Evolutionary conservation across 306 rosid genomes (phyloP), one percentile per base, ranked within the genome.

Genomic region (Myrica gale): DNA sequence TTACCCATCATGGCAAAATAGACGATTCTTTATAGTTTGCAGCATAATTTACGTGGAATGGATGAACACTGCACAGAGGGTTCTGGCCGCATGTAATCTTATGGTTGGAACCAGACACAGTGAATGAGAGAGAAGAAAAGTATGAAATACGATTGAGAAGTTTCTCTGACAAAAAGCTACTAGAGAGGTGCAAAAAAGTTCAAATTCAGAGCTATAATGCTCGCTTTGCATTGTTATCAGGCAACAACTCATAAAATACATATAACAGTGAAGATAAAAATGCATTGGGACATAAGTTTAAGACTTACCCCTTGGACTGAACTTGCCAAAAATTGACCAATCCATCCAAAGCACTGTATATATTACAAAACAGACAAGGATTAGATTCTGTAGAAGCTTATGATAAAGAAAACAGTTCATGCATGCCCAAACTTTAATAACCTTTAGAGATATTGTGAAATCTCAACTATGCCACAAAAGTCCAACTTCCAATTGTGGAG

Each of bases 321-420:
- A 89, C 83, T 82, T 91, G 86, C 96, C 98, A 93, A 79, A 93
- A 80, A 82, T 85, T 85, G 86, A 93, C 85, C 42, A 88, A 68
- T 75, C 97, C 93, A 84, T 93, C 98, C 87, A 93, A 83, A 41
- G 97, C 90, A 79, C 97, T 93, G 92, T 75, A 85, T 81, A 50
- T 62, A 84, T 85, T 79, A 74, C 77, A 72, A 88, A 82, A 74
- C 63, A 68, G 21, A 32, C 69, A 74, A 58, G 41, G 60, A 74
- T 81, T 77, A 83, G 72, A 76, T 23, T 74, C 23, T 9, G 47
- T 60, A 68, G 42, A 63, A 73, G 66, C 74, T 76, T 69, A 48
- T 53, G 43, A 58, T 15, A 41, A 43, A 66, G 47, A 66, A 16
- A 66, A 66, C 10, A 78, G 51, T 9, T 42, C 68, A 21, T 42